A percentile compares a stretch with the other conserved stretches of the same genome.
phyloP scores from a whole-genome alignment of 768 basidiomycete genomes.

The Agrocybe pediades region DNA sequence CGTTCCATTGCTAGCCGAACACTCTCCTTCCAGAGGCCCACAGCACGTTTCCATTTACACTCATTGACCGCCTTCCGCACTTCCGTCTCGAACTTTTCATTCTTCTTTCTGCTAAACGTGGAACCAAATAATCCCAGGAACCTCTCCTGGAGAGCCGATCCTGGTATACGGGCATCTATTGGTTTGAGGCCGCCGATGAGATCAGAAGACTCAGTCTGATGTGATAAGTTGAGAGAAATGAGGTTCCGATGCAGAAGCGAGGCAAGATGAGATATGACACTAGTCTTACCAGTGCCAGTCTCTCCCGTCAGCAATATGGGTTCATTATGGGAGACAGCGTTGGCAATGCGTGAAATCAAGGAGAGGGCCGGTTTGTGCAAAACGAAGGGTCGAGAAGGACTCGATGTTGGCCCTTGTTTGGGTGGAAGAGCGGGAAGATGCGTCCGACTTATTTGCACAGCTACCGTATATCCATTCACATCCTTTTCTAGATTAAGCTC shows the following conservation, averaged over 20 bases:
- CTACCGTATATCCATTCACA: constrained; percentile 57
- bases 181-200: constrained; percentile 95
- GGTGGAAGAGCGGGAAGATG: constrained; percentile 49
- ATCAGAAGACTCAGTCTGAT: constrained; percentile 95
- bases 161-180: constrained; percentile 84
- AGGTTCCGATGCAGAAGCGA: constrained; percentile 74
- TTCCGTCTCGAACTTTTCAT: constrained; percentile 81
- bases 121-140: constrained; percentile 82
- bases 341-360: constrained; percentile 80
- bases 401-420: constrained; percentile 34
- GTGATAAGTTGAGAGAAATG: constrained; percentile 90
- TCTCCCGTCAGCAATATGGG: constrained; percentile 93
- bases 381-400: constrained; percentile 69
- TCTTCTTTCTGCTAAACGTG: constrained; percentile 90
- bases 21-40: constrained; percentile 84
- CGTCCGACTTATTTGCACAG: constrained; percentile 66
- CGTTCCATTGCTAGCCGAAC: constrained; percentile 67
- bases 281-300: constrained; percentile 99
- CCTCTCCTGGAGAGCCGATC: constrained; percentile 62
- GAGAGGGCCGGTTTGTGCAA: constrained; percentile 83
- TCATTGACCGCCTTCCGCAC: constrained; percentile 81
- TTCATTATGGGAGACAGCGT: constrained; percentile 70
- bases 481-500: constrained; percentile 70
- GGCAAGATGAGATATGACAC: constrained; percentile 85
- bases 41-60: constrained; percentile 82